These are phyloP conservation scores for Tylopilus vinaceipallidus DNA, from an alignment of 768 basidiomycete species.

Conservation along the genomic window DNA sequence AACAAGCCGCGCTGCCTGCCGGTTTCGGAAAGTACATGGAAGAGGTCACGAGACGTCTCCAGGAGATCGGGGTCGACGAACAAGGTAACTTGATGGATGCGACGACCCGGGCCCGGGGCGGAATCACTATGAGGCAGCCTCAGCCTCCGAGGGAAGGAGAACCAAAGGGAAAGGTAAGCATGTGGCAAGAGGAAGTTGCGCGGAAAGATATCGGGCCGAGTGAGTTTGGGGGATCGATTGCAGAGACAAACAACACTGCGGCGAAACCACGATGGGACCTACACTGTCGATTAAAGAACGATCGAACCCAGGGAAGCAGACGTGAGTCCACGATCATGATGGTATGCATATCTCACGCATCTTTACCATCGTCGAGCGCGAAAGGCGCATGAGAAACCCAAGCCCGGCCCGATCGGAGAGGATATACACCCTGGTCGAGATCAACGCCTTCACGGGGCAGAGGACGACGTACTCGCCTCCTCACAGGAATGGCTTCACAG, in stretches of 20 bases:
- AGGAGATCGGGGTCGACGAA: conserved; percentile 31
- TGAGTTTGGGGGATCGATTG: conserved; percentile 22
- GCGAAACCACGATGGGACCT: conserved; percentile 11
- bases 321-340: conserved; percentile 12
- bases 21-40: conserved; percentile 29
- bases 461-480: conserved; percentile 25
- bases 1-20: conserved; percentile 20
- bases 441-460: conserved; percentile 32
- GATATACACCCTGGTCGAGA: conserved; percentile 34
- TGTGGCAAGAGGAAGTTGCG: conserved; percentile 56
- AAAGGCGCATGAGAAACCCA: conserved; percentile 19
- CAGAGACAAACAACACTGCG: conserved; percentile 16
- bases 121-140: background rate
- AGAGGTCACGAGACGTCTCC: conserved; percentile 37
- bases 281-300: conserved; percentile 10
- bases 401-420: conserved; percentile 33
- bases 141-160: conserved; percentile 15
- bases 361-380: conserved; percentile 18
- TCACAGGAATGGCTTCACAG: conserved; percentile 11
- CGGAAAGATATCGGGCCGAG: conserved; percentile 29
- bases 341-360: conserved; percentile 1
- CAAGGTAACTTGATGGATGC: conserved; percentile 24
- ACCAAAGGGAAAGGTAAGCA: conserved; percentile 40
- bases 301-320: conserved; percentile 21
- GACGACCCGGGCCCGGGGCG: conserved; percentile 12